Conservation (phyloP, 306 rosid genomes). For the Begonia fuchsioides region DNA sequence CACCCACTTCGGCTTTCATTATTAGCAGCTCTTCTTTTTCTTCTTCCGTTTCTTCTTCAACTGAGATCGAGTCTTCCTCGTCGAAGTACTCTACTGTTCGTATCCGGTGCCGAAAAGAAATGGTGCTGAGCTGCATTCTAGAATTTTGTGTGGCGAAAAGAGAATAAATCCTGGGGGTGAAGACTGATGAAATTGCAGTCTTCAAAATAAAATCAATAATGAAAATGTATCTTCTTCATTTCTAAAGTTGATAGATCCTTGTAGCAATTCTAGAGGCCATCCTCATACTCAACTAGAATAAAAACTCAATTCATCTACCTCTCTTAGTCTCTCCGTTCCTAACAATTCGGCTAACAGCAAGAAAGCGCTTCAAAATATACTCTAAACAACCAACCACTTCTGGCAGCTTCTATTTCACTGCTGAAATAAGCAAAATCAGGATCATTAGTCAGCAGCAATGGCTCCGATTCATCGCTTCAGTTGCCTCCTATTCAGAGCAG, state of each 20-base stretch:
- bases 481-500: constrained; percentile 71
- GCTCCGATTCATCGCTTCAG: constrained; percentile 44
- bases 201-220: too few species aligned
- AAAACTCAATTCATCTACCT: too few species aligned
- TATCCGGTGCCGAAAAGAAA: constrained; percentile 47
- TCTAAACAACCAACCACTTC: neutral
- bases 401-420: neutral
- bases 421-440: neutral
- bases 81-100: constrained; percentile 40
- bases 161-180: constrained; percentile 8
- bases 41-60: constrained; percentile 8
- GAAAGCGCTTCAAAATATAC: neutral
- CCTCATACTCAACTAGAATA: too few species aligned
- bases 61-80: constrained; percentile 14
- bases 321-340: too few species aligned
- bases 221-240: too few species aligned
- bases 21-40: constrained; percentile 21
- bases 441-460: neutral
- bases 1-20: constrained; percentile 8
- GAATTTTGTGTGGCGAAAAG: constrained; percentile 47
- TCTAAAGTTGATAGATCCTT: too few species aligned
- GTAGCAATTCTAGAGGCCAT: too few species aligned
- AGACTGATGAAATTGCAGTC: too few species aligned
- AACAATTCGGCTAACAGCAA: too few species aligned
- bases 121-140: constrained; percentile 55